phyloP scores from a whole-genome alignment of 2,329 filamentous ascomycete genomes.

The Neopestalotiopsis sp. region DNA sequence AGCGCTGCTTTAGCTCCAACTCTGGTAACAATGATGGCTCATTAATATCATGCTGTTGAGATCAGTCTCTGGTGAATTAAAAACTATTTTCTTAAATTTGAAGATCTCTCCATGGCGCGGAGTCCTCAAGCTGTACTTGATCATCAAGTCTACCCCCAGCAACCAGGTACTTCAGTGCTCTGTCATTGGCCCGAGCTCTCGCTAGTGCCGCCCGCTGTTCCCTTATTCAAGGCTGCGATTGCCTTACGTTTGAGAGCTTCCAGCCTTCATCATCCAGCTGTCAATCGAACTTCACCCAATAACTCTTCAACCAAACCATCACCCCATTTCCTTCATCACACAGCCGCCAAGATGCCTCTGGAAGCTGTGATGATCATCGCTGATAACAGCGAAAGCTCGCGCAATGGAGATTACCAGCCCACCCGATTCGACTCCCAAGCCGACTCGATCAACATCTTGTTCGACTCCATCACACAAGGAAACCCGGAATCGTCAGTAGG shows the following conservation, averaged over 20 bases:
- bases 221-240: conserved; percentile 19
- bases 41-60: too few relatives aligned
- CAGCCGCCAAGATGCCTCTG: conserved; percentile 80
- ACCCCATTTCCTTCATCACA: conserved; percentile 23
- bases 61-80: neutral
- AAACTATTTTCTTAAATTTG: neutral
- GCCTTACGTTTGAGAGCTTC: conserved; percentile 22
- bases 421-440: conserved; percentile 96
- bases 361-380: conserved; percentile 99
- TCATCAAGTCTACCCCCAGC: neutral
- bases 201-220: conserved; percentile 5
- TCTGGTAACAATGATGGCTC: too few relatives aligned
- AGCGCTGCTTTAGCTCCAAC: neutral
- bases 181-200: conserved; percentile 25
- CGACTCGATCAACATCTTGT: conserved; percentile 93
- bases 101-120: neutral
- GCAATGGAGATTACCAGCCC: conserved; percentile 92
- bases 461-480: conserved; percentile 91
- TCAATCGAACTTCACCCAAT: neutral
- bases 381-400: conserved; percentile 98
- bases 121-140: neutral
- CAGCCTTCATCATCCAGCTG: conserved; percentile 21
- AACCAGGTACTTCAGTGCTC: neutral
- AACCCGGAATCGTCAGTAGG: conserved; percentile 98
- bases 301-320: conserved; percentile 15